A percentile compares a stretch with the other conserved stretches of the same genome.
phyloP scores from a whole-genome alignment of 805 yeast genomes.

The Zygotorulaspora sp. region DNA sequence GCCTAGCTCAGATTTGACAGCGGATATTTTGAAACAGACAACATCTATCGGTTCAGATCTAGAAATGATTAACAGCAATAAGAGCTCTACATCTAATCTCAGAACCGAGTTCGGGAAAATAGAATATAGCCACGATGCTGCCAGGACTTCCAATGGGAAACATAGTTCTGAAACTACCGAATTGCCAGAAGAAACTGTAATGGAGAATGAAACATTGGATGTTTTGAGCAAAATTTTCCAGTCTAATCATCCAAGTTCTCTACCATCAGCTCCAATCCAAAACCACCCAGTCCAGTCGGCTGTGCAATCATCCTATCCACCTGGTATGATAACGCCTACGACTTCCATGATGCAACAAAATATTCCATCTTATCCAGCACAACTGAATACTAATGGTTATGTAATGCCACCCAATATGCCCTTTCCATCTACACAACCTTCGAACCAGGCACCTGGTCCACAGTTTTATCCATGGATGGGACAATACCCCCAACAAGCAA shows the following conservation, averaged over 20 bases:
- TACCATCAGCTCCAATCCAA: neutral
- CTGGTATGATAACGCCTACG: neutral
- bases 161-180: too few species aligned
- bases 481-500: slow-evolving; percentile 4
- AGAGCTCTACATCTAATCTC: too few species aligned
- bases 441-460: too few species aligned
- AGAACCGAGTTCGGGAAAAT: neutral
- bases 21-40: neutral
- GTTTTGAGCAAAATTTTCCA: neutral
- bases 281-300: neutral
- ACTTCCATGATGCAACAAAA: neutral
- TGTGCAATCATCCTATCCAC: neutral
- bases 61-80: too few species aligned
- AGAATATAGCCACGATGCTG: too few species aligned
- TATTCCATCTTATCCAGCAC: neutral
- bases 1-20: slow-evolving; percentile 22
- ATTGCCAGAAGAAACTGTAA: neutral
- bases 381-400: neutral
- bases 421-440: too few species aligned
- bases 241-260: neutral
- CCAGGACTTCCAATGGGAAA: neutral
- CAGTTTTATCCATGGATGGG: slow-evolving; percentile 8
- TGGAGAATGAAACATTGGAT: neutral
- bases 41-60: slow-evolving; percentile 1
- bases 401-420: neutral